Percentiles rank a stretch among this genome's conserved stretches.
Evolutionary conservation across 495 filamentous ascomycete genomes (phyloP).

Genomic region (Xeromyces bisporus): DNA sequence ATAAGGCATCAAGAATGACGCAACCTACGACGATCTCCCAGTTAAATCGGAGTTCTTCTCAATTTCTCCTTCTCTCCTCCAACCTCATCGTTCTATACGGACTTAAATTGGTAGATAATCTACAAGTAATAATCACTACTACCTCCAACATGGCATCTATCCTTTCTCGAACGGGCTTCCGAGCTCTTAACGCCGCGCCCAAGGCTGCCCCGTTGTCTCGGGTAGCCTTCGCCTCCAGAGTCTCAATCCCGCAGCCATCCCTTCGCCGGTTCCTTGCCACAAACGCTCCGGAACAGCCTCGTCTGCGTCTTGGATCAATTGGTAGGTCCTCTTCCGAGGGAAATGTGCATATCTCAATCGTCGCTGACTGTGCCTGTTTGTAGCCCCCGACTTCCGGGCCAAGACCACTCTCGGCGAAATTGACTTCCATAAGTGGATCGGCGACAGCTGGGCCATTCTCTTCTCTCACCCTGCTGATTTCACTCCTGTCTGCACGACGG

Average conservation of each 20-base stretch:
- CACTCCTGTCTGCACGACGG: conserved; percentile 55
- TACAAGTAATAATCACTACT: background rate
- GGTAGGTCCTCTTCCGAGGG: conserved; percentile 10
- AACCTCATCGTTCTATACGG: background rate
- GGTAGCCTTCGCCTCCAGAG: conserved; percentile 2
- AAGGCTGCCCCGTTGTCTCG: conserved; percentile 12
- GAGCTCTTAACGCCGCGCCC: conserved; percentile 12
- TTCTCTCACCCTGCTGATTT: conserved; percentile 51
- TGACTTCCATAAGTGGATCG: conserved; percentile 45
- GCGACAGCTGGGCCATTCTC: conserved; percentile 44
- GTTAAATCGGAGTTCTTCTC: background rate
- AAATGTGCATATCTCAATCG: background rate
- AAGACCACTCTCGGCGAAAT: conserved; percentile 50
- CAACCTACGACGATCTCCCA: too few species aligned
- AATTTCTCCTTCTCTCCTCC: background rate
- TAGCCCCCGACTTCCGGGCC: conserved; percentile 47
- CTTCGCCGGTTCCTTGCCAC: conserved; percentile 17
- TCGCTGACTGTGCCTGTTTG: background rate
- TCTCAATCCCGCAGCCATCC: conserved; percentile 16
- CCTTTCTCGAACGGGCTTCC: conserved; percentile 13
- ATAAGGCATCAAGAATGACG: too few species aligned
- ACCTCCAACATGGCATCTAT: conserved; percentile 12
- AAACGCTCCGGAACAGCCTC: conserved; percentile 35
- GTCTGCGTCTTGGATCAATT: conserved; percentile 39
- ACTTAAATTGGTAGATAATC: background rate